Percentiles rank a stretch among this genome's conserved stretches.
These are phyloP conservation scores for Kodamaea sagamina DNA, from an alignment of 805 yeast genomes.

Conservation along the genomic window DNA sequence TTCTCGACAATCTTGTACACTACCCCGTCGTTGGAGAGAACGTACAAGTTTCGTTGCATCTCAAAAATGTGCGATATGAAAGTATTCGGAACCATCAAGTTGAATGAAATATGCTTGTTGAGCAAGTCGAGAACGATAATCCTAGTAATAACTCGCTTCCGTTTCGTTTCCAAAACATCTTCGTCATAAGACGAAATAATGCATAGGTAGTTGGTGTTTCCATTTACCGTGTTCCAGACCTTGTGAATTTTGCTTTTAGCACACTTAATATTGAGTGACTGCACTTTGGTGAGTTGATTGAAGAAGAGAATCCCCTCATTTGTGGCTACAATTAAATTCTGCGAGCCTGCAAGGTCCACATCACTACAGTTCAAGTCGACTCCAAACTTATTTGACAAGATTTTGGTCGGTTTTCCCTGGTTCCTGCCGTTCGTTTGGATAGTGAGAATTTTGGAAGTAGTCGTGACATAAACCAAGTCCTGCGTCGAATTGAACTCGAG, in stretches of 20 bases:
- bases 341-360: conserved; percentile 36
- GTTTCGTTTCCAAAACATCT: conserved; percentile 14
- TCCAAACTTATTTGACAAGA: conserved; percentile 50
- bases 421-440: conserved; percentile 79
- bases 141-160: conserved; percentile 46
- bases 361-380: conserved; percentile 52
- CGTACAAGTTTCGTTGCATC: conserved; percentile 57
- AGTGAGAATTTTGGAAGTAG: conserved; percentile 70
- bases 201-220: conserved; percentile 50
- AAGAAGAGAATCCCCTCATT: conserved; percentile 66
- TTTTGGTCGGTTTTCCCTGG: conserved; percentile 57
- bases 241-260: conserved; percentile 55
- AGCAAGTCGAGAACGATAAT: conserved; percentile 67
- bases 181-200: conserved; percentile 52
- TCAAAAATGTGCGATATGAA: conserved; percentile 59
- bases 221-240: conserved; percentile 21
- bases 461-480: conserved; percentile 62
- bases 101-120: conserved; percentile 71
- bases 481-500: conserved; percentile 59
- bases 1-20: conserved; percentile 69
- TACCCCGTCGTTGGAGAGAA: conserved; percentile 75
- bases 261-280: conserved; percentile 56
- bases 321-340: conserved; percentile 64
- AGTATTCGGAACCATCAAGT: conserved; percentile 62
- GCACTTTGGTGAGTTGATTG: conserved; percentile 53